A percentile compares a stretch with the other conserved stretches of the same genome.
phyloP scores from a whole-genome alignment of 2,329 filamentous ascomycete genomes.

The Alternaria consortialis region DNA sequence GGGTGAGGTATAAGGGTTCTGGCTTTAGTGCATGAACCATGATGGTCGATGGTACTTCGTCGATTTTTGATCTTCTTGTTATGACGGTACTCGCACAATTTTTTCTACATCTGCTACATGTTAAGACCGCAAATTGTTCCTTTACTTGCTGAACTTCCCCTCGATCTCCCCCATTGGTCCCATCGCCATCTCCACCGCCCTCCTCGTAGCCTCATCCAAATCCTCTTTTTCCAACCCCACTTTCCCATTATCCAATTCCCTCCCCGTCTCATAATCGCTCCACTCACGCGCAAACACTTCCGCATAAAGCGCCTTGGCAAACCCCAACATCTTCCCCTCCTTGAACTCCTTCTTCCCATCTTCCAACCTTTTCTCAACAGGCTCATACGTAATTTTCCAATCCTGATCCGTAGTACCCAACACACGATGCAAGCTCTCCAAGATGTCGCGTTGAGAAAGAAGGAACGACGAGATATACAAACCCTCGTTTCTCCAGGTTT shows the following conservation, averaged over 20 bases:
- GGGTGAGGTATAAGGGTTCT: not conserved
- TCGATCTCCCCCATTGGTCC: not conserved
- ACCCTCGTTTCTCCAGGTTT: constrained; percentile 6
- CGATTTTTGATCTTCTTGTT: not conserved
- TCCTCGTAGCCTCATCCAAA: constrained; percentile 64
- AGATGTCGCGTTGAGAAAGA: constrained; percentile 68
- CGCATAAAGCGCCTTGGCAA: constrained; percentile 60
- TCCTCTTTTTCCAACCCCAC: constrained; percentile 68
- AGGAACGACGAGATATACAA: constrained; percentile 45
- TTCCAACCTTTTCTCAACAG: constrained; percentile 57
- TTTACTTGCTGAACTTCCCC: not conserved
- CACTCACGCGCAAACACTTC: constrained; percentile 27
- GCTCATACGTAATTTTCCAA: constrained; percentile 66
- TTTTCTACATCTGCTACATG: too few relatives aligned
- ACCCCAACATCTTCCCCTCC: constrained; percentile 36
- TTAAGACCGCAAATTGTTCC: too few relatives aligned
- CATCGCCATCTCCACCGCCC: constrained; percentile 18
- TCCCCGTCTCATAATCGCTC: constrained; percentile 43
- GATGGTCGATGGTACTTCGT: constrained; percentile 1
- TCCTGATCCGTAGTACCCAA: constrained; percentile 66
- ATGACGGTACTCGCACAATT: too few relatives aligned
- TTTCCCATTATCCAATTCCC: constrained; percentile 59
- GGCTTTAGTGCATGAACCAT: constrained; percentile 1
- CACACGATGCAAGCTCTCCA: constrained; percentile 68
- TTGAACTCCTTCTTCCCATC: constrained; percentile 55